Percentiles rank a stretch among this genome's conserved stretches.
phyloP scores from a whole-genome alignment of 176 grass and related monocot genomes.

The Oryza glaberrima region DNA sequence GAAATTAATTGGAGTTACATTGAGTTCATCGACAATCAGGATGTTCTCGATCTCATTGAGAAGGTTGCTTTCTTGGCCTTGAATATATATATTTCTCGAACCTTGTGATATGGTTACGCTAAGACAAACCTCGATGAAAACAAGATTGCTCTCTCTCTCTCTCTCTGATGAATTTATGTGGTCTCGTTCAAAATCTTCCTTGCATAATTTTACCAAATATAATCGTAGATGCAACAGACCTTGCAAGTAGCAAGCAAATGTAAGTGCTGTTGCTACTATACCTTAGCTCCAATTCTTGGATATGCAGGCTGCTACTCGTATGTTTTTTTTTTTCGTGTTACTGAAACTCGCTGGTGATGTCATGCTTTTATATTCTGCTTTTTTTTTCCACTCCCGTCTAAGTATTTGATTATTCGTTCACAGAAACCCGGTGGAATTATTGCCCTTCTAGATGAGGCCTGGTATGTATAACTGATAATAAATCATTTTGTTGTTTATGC shows the following conservation, averaged over 20 bases:
- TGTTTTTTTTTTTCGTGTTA: constrained; percentile 26
- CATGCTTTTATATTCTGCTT: not conserved
- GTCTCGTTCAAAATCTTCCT: not conserved
- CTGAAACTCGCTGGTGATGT: constrained; percentile 14
- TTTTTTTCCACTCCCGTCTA: constrained; percentile 25
- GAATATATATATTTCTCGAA: not conserved
- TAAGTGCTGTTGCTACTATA: constrained; percentile 23
- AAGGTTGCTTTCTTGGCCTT: constrained; percentile 65
- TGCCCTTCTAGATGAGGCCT: constrained; percentile 95
- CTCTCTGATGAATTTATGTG: not conserved
- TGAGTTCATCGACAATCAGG: constrained; percentile 96
- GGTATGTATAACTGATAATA: constrained; percentile 60
- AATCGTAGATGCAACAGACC: constrained; percentile 3
- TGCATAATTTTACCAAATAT: not conserved
- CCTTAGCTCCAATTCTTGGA: constrained; percentile 39
- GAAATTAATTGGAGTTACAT: constrained; percentile 99
- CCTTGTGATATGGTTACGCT: not conserved
- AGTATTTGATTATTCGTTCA: constrained; percentile 38
- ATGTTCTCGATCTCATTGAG: constrained; percentile 97
- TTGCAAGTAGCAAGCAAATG: constrained; percentile 22
- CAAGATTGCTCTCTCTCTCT: not conserved
- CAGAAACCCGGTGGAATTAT: constrained; percentile 99
- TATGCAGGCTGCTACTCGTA: not conserved
- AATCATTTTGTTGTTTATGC: constrained; percentile 29
- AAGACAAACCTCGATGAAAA: not conserved